phyloP scores from a whole-genome alignment of 345 rosid genomes.

The Dimocarpus longan region DNA sequence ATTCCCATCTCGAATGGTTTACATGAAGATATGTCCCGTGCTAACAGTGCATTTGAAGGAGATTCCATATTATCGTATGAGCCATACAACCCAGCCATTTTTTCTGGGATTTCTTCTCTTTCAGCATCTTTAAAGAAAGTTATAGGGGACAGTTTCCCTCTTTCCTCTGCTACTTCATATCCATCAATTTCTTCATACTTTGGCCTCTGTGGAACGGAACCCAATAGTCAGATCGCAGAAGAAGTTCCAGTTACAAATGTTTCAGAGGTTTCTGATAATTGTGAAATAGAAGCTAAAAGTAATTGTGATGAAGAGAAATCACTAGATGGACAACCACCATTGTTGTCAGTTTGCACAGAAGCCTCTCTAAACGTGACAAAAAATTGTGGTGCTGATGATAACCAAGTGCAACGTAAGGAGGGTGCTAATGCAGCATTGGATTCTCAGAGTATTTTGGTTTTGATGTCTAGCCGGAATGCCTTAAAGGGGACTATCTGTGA shows the following conservation, averaged over 20 bases:
- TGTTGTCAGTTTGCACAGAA: slow-evolving; percentile 38
- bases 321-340: slow-evolving; percentile 31
- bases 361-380: slow-evolving; percentile 26
- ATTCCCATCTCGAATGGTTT: slow-evolving; percentile 55
- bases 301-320: slow-evolving; percentile 36
- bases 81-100: slow-evolving; percentile 75
- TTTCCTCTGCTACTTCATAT: slow-evolving; percentile 42
- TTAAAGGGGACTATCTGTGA: slow-evolving; percentile 72
- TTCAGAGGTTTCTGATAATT: slow-evolving; percentile 32
- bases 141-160: slow-evolving; percentile 47
- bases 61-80: slow-evolving; percentile 52
- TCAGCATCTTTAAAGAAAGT: slow-evolving; percentile 79
- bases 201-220: slow-evolving; percentile 45
- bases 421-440: slow-evolving; percentile 49
- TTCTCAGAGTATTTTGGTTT: slow-evolving; percentile 85
- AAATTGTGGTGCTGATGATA: slow-evolving; percentile 38
- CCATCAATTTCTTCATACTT: slow-evolving; percentile 61
- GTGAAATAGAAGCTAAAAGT: slow-evolving; percentile 39
- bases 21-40: slow-evolving; percentile 33
- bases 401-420: slow-evolving; percentile 39
- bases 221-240: slow-evolving; percentile 33
- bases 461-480: slow-evolving; percentile 76
- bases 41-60: slow-evolving; percentile 35
- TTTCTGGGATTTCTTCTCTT: slow-evolving; percentile 75
- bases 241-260: slow-evolving; percentile 44